Evolutionary conservation across 2,329 filamentous ascomycete genomes (phyloP), one percentile per base, ranked within the genome.

Genomic region (Podosphaera xanthii): DNA sequence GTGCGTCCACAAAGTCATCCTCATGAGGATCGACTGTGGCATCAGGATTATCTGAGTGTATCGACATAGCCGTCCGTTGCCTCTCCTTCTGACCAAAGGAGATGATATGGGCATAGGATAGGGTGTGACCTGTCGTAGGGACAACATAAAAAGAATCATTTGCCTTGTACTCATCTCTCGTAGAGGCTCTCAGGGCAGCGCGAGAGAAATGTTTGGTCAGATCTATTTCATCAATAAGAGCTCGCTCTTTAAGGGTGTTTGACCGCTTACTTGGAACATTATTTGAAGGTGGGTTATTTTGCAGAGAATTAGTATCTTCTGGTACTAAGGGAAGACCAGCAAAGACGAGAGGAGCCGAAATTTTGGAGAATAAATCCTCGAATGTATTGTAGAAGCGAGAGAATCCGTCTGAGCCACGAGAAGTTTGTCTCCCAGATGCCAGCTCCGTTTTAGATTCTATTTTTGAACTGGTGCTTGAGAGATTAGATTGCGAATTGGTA

Each of bases 81-180:
- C 78, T 81, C 68, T 84, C 81, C 66, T 84, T 84, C 63, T 82
- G 78, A 42, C 79, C 81, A 64, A 80, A 83, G 49, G 75, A 84
- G 30, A 95, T 74, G 58, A 98, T 96, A 62, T 86, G 89, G 52
- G 92, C 90, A 68, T 97, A 98, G 0, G 89, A 92, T 61, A 90
- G 84, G 2, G 89, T 96, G 63, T 91, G 89, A 4, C 92, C 91
- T 22, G 86, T 88, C 0, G 87, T 86, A 3, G 91, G 92, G 0
- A 98, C 92, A 0, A 97, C 86, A 69, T 96, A 97, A 73, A 98
- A 98, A 7, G 86, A 92, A 65, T 86, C 86, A 60, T 77, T 79
- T 12, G 71, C 72, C 14, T 77, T 76, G 35, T 82, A 77, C 0
- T 80, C 81, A 36, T 84, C 83, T 59, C 86, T 82, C 30, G 81